phyloP scores from a whole-genome alignment of 2,329 filamentous ascomycete genomes.

The Sporothrix variecibatus region DNA sequence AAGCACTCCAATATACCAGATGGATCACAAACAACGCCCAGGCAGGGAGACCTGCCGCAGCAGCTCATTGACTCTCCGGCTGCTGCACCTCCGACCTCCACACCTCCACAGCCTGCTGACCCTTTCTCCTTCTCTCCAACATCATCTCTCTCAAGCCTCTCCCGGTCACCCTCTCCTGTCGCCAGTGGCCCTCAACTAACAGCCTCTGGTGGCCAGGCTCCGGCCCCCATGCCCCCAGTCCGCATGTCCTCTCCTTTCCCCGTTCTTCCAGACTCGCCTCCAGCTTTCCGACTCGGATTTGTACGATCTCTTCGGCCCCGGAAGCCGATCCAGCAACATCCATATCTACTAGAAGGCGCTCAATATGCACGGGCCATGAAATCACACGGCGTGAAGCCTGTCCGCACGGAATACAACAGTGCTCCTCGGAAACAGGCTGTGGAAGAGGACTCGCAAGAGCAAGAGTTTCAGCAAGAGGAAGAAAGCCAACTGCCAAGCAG shows the following conservation, averaged over 20 bases:
- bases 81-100: neutral
- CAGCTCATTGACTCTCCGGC: neutral
- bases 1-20: neutral
- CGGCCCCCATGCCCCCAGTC: neutral
- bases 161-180: constrained; percentile 16
- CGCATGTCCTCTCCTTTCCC: constrained; percentile 11
- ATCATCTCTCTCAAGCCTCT: constrained; percentile 24
- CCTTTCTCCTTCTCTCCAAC: constrained; percentile 25
- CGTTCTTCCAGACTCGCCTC: constrained; percentile 28
- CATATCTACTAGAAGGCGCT: constrained; percentile 58
- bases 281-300: constrained; percentile 36
- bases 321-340: constrained; percentile 63
- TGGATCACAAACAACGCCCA: neutral
- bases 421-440: constrained; percentile 33
- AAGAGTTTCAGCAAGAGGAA: constrained; percentile 52
- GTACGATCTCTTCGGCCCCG: constrained; percentile 58
- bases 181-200: neutral
- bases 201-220: neutral
- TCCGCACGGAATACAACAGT: constrained; percentile 44
- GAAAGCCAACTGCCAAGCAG: constrained; percentile 49
- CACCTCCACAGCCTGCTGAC: neutral
- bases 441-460: constrained; percentile 51
- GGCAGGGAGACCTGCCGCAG: neutral
- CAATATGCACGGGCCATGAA: constrained; percentile 56
- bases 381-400: constrained; percentile 56